These are phyloP conservation scores for Septoria linicola DNA, from an alignment of 2,329 filamentous ascomycete species.

Conservation along the genomic window DNA sequence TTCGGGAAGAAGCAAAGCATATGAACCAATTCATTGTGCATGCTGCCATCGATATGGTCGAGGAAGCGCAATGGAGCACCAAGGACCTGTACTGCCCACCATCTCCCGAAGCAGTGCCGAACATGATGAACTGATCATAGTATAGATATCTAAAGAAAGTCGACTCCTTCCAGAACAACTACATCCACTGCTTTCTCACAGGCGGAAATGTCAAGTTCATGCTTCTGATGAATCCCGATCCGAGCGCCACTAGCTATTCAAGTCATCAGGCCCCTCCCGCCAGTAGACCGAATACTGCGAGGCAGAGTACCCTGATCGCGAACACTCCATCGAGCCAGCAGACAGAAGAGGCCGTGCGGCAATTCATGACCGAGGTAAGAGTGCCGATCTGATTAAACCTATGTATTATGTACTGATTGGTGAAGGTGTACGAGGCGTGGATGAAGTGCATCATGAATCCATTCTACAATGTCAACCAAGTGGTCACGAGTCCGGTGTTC, in stretches of 20 bases:
- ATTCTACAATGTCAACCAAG: conserved; percentile 84
- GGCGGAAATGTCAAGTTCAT: conserved; percentile 91
- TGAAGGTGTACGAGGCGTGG: conserved; percentile 83
- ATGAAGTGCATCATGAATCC: conserved; percentile 97
- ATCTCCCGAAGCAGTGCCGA: background rate
- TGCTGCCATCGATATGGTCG: conserved; percentile 88
- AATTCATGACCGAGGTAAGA: conserved; percentile 76
- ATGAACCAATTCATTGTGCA: conserved; percentile 98
- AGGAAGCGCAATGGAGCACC: conserved; percentile 91
- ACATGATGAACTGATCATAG: background rate
- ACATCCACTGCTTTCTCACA: conserved; percentile 88
- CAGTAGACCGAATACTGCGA: conserved; percentile 32
- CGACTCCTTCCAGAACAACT: conserved; percentile 94
- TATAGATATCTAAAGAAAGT: conserved; percentile 90
- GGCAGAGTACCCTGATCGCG: conserved; percentile 39
- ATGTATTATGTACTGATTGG: conserved; percentile 9
- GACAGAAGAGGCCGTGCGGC: conserved; percentile 91
- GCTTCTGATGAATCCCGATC: conserved; percentile 78
- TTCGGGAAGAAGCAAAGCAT: conserved; percentile 82
- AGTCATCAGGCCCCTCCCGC: conserved; percentile 33
- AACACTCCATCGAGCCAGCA: conserved; percentile 80
- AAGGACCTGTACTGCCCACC: conserved; percentile 67
- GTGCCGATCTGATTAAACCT: background rate
- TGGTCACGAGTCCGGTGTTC: conserved; percentile 84
- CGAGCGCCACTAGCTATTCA: conserved; percentile 37